These are phyloP conservation scores for Suillus brevipes DNA, from an alignment of 768 basidiomycete species.

Conservation along the genomic window DNA sequence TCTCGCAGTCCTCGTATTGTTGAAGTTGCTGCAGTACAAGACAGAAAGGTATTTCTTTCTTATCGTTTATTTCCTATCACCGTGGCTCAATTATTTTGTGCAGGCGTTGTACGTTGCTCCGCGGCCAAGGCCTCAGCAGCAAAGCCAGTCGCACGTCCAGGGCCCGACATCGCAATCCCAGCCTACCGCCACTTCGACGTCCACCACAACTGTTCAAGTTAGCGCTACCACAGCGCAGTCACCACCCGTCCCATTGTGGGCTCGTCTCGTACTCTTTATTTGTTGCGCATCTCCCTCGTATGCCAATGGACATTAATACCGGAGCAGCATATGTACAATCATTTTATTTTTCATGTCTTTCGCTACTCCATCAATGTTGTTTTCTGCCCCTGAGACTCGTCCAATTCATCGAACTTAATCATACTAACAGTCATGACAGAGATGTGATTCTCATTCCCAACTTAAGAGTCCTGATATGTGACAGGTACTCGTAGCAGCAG, in stretches of 20 bases:
- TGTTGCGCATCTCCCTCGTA: too few relatives aligned
- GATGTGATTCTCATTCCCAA: neutral
- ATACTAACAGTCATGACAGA: neutral
- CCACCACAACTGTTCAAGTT: too few relatives aligned
- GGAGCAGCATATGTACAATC: neutral
- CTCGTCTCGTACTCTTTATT: too few relatives aligned
- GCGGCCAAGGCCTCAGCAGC: too few relatives aligned
- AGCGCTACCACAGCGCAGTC: too few relatives aligned
- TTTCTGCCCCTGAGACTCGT: too few relatives aligned
- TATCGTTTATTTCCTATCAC: neutral
- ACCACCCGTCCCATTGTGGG: too few relatives aligned
- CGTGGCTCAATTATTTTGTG: neutral
- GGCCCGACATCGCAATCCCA: too few relatives aligned
- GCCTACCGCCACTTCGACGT: too few relatives aligned
- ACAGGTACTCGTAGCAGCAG: too few relatives aligned
- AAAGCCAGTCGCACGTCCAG: too few relatives aligned
- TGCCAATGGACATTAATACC: neutral
- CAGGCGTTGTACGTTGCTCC: neutral
- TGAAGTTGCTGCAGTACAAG: neutral
- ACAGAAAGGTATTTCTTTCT: neutral
- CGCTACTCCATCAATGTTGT: neutral
- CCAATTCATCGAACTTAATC: neutral
- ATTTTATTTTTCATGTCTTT: neutral
- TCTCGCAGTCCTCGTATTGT: neutral
- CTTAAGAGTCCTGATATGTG: neutral